Evolutionary conservation across 306 rosid species (phyloP), one percentile per base, ranked within the genome.

Genomic region (Ceratonia siliqua): DNA sequence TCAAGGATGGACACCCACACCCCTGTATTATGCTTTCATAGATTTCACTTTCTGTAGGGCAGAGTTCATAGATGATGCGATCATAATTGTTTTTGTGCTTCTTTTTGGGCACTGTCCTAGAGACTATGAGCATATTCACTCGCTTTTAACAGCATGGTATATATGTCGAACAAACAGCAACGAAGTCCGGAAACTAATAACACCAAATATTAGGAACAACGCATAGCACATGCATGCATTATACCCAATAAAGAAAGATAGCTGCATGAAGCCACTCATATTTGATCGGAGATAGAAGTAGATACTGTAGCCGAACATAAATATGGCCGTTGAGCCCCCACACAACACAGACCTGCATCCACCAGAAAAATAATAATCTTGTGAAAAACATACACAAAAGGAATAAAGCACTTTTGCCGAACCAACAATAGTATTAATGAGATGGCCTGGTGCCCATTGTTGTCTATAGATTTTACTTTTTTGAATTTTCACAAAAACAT

Each of bases 181-280:
- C 30, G 97, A 85, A 74, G 84, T 84, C 17, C 72, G 82, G 84
- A 91, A 94, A 73, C 98, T 84, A 54, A 94, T 78, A 17, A 85
- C 56, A 28, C 94, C 96, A 21, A 94, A 86, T 83, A 62, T 62
- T 39, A 62, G 18, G 49, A 62, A 62, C 32, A 62, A 62, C 27
- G 50, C 68, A 12, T 62, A 62, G 25, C 68, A 91, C 42, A 93
- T 22, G 84, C 97, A 88, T 45, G 92, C 96, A 75, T 84, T 93
- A 32, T 91, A 91, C 52, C 98, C 97, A 64, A 93, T 5, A 56
- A 94, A 94, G 90, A 87, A 85, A 72, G 80, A 74, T 1, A 86
- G 84, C 83, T 94, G 98, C 84, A 89, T 77, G 79, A 91, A 70
- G 58, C 94, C 88, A 18, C 83, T 77, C 97, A 94, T 94, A 62